These are phyloP conservation scores for Globisporangium canariense DNA, from an alignment of 352 stramenopile species.

Conservation along the genomic window DNA sequence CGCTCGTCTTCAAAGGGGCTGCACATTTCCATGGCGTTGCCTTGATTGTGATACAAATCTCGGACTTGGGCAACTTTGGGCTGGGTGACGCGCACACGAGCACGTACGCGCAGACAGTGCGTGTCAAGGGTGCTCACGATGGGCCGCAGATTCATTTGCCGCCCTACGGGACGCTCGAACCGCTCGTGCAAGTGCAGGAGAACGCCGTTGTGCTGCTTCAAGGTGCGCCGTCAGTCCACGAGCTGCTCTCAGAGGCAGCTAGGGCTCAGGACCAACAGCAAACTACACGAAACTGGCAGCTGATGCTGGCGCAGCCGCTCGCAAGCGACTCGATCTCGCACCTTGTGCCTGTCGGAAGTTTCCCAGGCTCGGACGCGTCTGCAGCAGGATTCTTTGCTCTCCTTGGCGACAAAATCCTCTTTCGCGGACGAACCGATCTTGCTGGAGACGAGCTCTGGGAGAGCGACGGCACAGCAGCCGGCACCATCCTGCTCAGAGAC, in stretches of 20 bases:
- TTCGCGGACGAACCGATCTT: constrained; percentile 22
- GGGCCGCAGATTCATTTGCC: constrained; percentile 38
- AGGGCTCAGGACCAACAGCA: neutral
- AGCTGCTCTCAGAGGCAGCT: constrained; percentile 1
- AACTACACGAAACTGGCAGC: constrained; percentile 14
- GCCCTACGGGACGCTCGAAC: constrained; percentile 29
- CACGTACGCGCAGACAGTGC: constrained; percentile 34
- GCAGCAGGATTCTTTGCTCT: constrained; percentile 23
- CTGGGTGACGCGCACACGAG: constrained; percentile 17
- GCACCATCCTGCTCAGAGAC: constrained; percentile 69
- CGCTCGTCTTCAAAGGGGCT: constrained; percentile 32
- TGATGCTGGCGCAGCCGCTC: constrained; percentile 28
- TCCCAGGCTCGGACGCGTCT: constrained; percentile 9
- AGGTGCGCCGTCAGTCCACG: constrained; percentile 26
- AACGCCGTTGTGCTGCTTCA: constrained; percentile 32
- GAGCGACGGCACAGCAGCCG: constrained; percentile 59
- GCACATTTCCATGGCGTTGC: constrained; percentile 26
- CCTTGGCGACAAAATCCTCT: constrained; percentile 24
- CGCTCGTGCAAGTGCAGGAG: constrained; percentile 41
- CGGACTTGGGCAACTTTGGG: constrained; percentile 39
- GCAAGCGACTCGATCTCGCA: constrained; percentile 23
- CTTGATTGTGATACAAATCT: constrained; percentile 35
- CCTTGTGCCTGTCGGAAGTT: constrained; percentile 19
- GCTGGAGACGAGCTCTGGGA: constrained; percentile 70
- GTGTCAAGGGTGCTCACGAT: constrained; percentile 34